Conservation (phyloP, 805 yeast genomes). For the Metschnikowia colocasiae region DNA sequence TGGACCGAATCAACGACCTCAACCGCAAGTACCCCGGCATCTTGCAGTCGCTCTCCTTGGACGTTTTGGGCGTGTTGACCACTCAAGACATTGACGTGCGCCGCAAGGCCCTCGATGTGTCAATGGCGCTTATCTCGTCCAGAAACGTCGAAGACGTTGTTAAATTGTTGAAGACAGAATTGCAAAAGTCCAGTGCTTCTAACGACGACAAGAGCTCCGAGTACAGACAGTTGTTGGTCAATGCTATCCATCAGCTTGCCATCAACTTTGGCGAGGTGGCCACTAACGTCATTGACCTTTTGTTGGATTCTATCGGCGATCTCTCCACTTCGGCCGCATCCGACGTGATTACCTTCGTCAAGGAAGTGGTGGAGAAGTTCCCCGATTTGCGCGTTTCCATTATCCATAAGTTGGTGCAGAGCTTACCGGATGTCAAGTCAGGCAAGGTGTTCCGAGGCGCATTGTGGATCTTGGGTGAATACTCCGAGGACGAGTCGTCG, state of each 20-base stretch:
- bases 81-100: conserved; percentile 91
- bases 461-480: conserved; percentile 95
- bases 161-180: conserved; percentile 86
- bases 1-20: conserved; percentile 78
- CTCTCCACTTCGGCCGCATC: conserved; percentile 80
- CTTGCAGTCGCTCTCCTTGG: conserved; percentile 78
- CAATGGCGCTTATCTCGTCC: conserved; percentile 74
- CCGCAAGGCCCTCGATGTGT: conserved; percentile 76
- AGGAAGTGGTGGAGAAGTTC: conserved; percentile 90
- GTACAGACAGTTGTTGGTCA: conserved; percentile 83
- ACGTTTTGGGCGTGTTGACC: conserved; percentile 79
- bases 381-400: conserved; percentile 71
- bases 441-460: conserved; percentile 93
- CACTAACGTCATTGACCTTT: conserved; percentile 79
- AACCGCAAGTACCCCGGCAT: conserved; percentile 74
- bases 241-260: conserved; percentile 86
- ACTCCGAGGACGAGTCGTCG: conserved; percentile 63
- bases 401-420: conserved; percentile 54
- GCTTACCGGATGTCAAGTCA: conserved; percentile 67
- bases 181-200: conserved; percentile 64
- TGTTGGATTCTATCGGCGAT: conserved; percentile 82
- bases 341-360: conserved; percentile 86
- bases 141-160: conserved; percentile 94
- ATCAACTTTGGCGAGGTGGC: conserved; percentile 88
- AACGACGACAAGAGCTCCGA: conserved; percentile 80